Evolutionary conservation across 1,284 basidiomycete species (phyloP).

Genomic region (Puccinia hordei): DNA sequence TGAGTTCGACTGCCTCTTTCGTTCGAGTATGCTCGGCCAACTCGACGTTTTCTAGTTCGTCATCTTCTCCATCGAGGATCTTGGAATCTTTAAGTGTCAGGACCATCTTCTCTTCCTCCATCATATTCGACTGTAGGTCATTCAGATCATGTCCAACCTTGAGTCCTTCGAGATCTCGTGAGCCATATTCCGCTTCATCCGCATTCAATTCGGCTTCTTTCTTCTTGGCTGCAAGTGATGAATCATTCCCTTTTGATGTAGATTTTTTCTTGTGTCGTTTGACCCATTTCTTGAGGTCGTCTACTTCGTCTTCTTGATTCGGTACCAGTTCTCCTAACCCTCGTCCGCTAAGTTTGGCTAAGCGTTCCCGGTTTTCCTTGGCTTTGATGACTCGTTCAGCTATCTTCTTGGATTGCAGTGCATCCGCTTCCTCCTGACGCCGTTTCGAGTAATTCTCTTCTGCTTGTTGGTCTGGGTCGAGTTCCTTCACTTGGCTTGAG

Average conservation of each 20-base stretch:
- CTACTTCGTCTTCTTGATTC: constrained; percentile 67
- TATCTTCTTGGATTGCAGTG: constrained; percentile 1
- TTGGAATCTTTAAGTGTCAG: constrained; percentile 93
- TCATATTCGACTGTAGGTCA: constrained; percentile 70
- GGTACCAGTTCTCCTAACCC: constrained; percentile 75
- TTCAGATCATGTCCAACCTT: constrained; percentile 96
- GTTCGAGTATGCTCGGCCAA: constrained; percentile 65
- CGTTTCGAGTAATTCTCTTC: constrained; percentile 78
- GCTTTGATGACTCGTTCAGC: constrained; percentile 64
- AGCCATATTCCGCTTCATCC: constrained; percentile 65
- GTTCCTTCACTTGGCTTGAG: constrained; percentile 61
- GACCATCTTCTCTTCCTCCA: constrained; percentile 68
- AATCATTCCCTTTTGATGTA: constrained; percentile 63
- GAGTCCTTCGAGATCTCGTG: constrained; percentile 77
- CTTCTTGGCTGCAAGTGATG: constrained; percentile 63
- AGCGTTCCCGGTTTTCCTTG: constrained; percentile 85
- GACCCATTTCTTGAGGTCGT: constrained; percentile 84
- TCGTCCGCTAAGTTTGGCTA: constrained; percentile 81
- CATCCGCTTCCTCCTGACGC: constrained; percentile 67
- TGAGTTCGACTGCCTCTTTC: constrained; percentile 77
- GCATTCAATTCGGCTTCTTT: constrained; percentile 81
- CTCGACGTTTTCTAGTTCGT: constrained; percentile 47
- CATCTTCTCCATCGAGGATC: constrained; percentile 79
- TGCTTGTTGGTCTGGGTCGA: constrained; percentile 64
- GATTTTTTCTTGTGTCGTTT: constrained; percentile 71